Percentiles rank a stretch among this genome's conserved stretches.
Conservation (phyloP, 345 rosid species). For the Dipteronia sinensis region DNA sequence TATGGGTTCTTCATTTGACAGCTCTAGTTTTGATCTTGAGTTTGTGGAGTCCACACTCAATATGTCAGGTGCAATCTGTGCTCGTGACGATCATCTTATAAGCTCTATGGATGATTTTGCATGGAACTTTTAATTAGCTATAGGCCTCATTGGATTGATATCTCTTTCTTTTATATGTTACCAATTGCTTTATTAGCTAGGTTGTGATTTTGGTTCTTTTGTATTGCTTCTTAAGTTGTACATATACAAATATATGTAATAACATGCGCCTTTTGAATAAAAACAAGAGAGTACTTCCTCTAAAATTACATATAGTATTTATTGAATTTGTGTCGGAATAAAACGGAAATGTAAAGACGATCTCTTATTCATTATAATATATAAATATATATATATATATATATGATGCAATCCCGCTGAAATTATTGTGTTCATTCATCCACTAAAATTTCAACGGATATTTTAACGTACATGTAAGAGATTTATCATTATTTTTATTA, state of each 20-base stretch:
- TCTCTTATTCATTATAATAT: neutral
- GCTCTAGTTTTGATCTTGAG: constrained; percentile 36
- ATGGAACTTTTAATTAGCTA: constrained; percentile 44
- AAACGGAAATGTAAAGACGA: too few relatives aligned
- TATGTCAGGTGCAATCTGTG: constrained; percentile 28
- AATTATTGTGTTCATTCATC: too few relatives aligned
- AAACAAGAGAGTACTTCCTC: too few relatives aligned
- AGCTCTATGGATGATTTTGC: constrained; percentile 42
- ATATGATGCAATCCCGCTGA: too few relatives aligned
- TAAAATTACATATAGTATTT: too few relatives aligned
- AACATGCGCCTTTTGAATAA: too few relatives aligned
- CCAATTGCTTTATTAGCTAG: neutral
- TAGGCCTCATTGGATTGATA: neutral
- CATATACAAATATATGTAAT: neutral
- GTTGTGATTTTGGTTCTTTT: neutral
- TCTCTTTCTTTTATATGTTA: neutral
- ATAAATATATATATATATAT: too few relatives aligned
- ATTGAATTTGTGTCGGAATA: neutral
- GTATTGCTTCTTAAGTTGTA: neutral
- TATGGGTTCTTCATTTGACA: constrained; percentile 33
- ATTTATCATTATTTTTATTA: too few relatives aligned
- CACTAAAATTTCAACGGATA: too few relatives aligned
- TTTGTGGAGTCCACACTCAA: constrained; percentile 35
- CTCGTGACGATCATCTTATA: constrained; percentile 27
- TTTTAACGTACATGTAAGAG: too few relatives aligned